Conservation (phyloP, 148 eudicot genomes). For the Rhododendron griersonianum region DNA sequence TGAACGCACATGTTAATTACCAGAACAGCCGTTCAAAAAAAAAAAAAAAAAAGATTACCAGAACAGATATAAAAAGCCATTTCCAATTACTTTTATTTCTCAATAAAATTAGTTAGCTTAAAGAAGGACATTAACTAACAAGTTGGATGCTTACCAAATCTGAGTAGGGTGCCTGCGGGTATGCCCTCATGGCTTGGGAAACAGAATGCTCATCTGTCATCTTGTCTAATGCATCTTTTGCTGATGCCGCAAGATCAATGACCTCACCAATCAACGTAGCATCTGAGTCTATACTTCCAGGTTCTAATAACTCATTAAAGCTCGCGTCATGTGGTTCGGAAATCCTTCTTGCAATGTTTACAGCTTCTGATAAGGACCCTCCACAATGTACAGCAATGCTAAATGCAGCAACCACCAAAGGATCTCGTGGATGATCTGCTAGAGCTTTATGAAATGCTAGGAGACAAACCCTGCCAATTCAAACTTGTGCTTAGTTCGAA, state of each 20-base stretch:
- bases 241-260: conserved; percentile 41
- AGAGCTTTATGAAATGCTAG: conserved; percentile 81
- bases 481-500: conserved; percentile 4
- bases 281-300: conserved; percentile 23
- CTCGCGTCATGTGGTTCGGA: conserved; percentile 37
- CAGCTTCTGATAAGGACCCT: conserved; percentile 69
- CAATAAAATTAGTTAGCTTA: neutral
- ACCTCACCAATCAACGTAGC: conserved; percentile 42
- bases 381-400: conserved; percentile 78
- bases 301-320: conserved; percentile 45
- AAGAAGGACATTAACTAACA: neutral
- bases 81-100: neutral
- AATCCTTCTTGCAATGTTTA: conserved; percentile 46
- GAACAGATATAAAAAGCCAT: neutral
- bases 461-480: conserved; percentile 56
- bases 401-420: conserved; percentile 73
- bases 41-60: neutral
- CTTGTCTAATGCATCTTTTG: conserved; percentile 34
- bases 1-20: neutral
- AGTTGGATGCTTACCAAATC: conserved; percentile 47
- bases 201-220: conserved; percentile 65
- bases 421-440: conserved; percentile 51
- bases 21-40: neutral
- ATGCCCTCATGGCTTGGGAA: conserved; percentile 66
- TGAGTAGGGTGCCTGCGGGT: conserved; percentile 79